phyloP scores from a whole-genome alignment of 1,284 basidiomycete species.

The Rhodotorula sp. region DNA sequence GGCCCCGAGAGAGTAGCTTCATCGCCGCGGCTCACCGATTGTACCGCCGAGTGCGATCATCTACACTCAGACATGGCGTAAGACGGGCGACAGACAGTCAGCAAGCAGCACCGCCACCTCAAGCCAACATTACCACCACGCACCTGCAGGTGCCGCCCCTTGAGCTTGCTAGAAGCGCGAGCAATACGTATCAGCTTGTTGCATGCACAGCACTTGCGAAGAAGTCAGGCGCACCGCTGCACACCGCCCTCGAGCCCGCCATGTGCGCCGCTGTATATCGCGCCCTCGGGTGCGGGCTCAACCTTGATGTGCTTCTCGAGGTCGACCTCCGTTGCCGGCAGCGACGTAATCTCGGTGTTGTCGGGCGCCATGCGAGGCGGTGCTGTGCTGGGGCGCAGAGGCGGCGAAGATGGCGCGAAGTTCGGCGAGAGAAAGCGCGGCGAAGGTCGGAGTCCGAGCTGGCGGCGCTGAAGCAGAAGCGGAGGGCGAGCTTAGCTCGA shows the following conservation, averaged over 20 bases:
- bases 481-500: too few species aligned
- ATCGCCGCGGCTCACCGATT: slow-evolving; percentile 61
- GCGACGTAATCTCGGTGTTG: neutral
- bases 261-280: too few species aligned
- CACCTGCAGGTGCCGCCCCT: slow-evolving; percentile 23
- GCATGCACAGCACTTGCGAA: too few species aligned
- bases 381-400: too few species aligned
- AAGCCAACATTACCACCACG: neutral
- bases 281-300: neutral
- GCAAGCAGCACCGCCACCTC: neutral
- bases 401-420: too few species aligned
- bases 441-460: too few species aligned
- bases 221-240: slow-evolving; percentile 3
- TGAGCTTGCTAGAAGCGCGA: slow-evolving; percentile 3
- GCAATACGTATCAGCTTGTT: neutral
- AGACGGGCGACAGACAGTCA: neutral
- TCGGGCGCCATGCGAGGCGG: too few species aligned
- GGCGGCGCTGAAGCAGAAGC: too few species aligned
- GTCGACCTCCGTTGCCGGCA: neutral
- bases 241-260: neutral
- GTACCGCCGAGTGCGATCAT: slow-evolving; percentile 58
- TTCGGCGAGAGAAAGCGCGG: too few species aligned
- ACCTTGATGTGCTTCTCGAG: slow-evolving; percentile 8
- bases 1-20: neutral
- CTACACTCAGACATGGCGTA: neutral